Evolutionary conservation across 768 basidiomycete genomes (phyloP).

Genomic region (Phylloporus rhodoxanthus): DNA sequence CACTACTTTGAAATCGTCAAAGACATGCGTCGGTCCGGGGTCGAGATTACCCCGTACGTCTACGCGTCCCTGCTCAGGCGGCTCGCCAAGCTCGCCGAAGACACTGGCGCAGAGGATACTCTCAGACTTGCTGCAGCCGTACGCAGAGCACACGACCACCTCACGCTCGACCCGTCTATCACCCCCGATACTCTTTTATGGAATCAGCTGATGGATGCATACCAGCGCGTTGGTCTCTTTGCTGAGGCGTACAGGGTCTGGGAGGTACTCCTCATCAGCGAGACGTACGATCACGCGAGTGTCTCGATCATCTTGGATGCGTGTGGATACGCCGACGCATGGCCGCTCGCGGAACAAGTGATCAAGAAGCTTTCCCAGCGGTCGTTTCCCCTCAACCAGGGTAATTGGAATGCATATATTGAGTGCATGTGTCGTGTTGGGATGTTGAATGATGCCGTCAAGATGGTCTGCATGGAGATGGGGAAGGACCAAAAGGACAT

Average conservation of each 20-base stretch:
- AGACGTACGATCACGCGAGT: slow-evolving; percentile 52
- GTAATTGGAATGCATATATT: slow-evolving; percentile 77
- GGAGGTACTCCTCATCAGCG: slow-evolving; percentile 63
- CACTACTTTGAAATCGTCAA: slow-evolving; percentile 71
- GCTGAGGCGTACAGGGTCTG: slow-evolving; percentile 72
- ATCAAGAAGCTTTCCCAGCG: slow-evolving; percentile 45
- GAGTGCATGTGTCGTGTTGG: slow-evolving; percentile 80
- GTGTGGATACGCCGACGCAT: slow-evolving; percentile 58
- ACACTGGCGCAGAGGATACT: slow-evolving; percentile 19
- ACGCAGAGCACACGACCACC: slow-evolving; percentile 63
- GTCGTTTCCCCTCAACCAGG: slow-evolving; percentile 50
- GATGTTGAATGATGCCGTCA: slow-evolving; percentile 59
- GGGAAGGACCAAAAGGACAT: slow-evolving; percentile 37
- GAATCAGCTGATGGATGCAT: slow-evolving; percentile 87
- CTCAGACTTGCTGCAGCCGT: slow-evolving; percentile 43
- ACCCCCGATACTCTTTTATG: slow-evolving; percentile 64
- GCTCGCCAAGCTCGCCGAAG: slow-evolving; percentile 41
- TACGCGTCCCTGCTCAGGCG: slow-evolving; percentile 65
- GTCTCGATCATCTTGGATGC: slow-evolving; percentile 84
- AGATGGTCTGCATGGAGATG: slow-evolving; percentile 63
- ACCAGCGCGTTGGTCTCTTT: slow-evolving; percentile 71
- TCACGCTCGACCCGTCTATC: slow-evolving; percentile 75
- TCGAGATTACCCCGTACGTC: slow-evolving; percentile 49
- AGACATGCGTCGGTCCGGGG: slow-evolving; percentile 70
- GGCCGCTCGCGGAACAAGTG: slow-evolving; percentile 48